Percentiles rank a stretch among this genome's conserved stretches.
phyloP scores from a whole-genome alignment of 768 basidiomycete genomes.

The Paxillus ammoniavirescens region DNA sequence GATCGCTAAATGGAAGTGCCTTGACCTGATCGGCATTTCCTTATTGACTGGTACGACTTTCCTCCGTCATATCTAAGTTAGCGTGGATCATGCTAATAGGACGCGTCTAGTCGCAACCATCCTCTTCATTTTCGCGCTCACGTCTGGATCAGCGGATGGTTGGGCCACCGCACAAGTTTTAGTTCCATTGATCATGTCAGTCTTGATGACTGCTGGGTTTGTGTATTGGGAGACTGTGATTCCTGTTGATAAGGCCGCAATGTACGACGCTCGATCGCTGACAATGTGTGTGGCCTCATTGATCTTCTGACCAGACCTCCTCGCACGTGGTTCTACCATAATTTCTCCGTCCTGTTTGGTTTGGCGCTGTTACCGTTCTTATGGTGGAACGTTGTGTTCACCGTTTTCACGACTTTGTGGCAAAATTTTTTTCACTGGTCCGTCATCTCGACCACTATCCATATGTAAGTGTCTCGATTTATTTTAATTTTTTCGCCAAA shows the following conservation, averaged over 20 bases:
- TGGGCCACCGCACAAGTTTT: conserved; percentile 47
- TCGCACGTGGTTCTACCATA: conserved; percentile 40
- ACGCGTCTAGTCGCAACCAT: conserved; percentile 26
- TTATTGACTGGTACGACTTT: conserved; percentile 33
- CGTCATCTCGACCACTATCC: conserved; percentile 37
- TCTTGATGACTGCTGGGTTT: conserved; percentile 40
- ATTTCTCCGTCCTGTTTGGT: conserved; percentile 40
- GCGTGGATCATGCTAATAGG: neutral
- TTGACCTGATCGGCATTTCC: conserved; percentile 41
- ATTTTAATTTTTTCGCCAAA: neutral
- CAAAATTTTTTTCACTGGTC: conserved; percentile 43
- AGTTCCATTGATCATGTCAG: conserved; percentile 44
- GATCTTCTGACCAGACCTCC: conserved; percentile 34
- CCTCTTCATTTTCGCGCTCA: conserved; percentile 37
- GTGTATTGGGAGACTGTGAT: conserved; percentile 49
- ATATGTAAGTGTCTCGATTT: conserved; percentile 31
- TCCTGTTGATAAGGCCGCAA: conserved; percentile 40
- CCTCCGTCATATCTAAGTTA: neutral
- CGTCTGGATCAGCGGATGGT: conserved; percentile 42
- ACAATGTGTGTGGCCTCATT: neutral
- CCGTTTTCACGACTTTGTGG: conserved; percentile 38
- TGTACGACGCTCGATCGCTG: conserved; percentile 29
- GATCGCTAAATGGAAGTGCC: conserved; percentile 25
- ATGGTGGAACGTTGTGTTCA: conserved; percentile 40
- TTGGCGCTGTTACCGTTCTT: conserved; percentile 38